Evolutionary conservation across 441 rosid genomes (phyloP).

Genomic region (Breynia disticha): DNA sequence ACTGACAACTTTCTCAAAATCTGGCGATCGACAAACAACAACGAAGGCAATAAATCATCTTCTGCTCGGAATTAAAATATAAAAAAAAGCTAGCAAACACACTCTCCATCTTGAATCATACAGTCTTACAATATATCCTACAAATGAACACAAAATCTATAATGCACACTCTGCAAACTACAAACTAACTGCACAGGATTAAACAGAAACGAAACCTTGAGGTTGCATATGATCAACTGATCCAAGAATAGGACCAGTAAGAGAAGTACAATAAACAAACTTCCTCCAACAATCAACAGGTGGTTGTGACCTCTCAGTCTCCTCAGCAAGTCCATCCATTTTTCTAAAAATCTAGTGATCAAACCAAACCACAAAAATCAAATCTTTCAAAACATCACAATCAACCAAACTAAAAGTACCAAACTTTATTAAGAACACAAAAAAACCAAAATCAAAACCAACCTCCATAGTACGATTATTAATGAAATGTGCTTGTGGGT

Average conservation of each 20-base stretch:
- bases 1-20: conserved; percentile 71
- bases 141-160: too few species aligned
- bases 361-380: conserved; percentile 5
- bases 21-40: conserved; percentile 31
- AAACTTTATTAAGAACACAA: neutral
- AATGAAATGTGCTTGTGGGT: conserved; percentile 97
- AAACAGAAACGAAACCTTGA: conserved; percentile 48
- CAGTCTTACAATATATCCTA: too few species aligned
- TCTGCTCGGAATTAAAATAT: neutral
- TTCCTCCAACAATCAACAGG: conserved; percentile 89
- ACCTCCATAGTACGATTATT: conserved; percentile 98
- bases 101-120: too few species aligned
- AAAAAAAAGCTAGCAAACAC: neutral
- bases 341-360: conserved; percentile 54
- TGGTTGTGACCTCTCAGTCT: conserved; percentile 76
- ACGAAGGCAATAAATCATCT: conserved; percentile 7
- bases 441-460: conserved; percentile 11
- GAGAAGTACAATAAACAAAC: conserved; percentile 82
- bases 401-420: neutral
- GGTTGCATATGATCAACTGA: conserved; percentile 96
- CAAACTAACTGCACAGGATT: neutral
- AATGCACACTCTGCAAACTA: too few species aligned
- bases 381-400: conserved; percentile 6
- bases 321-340: conserved; percentile 75
- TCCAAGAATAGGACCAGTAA: conserved; percentile 78